A percentile compares a stretch with the other conserved stretches of the same genome.
Evolutionary conservation across 768 basidiomycete genomes (phyloP).

Genomic region (Auricularia heimuer): DNA sequence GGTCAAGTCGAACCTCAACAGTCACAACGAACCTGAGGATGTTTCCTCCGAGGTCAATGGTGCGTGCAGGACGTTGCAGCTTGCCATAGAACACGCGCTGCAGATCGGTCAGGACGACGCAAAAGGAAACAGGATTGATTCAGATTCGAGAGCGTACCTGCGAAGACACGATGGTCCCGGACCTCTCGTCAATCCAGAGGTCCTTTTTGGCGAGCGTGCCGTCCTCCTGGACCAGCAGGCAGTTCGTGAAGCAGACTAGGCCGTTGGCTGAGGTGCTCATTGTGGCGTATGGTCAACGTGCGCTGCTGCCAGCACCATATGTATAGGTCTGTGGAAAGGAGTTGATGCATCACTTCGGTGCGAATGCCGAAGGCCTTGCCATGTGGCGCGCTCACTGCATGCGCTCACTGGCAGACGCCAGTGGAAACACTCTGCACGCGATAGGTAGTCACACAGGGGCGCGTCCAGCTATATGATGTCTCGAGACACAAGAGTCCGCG

Average conservation of each 20-base stretch:
- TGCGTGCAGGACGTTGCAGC: constrained; percentile 47
- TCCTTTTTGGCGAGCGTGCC: constrained; percentile 65
- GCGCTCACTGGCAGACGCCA: not conserved
- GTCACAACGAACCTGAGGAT: constrained; percentile 49
- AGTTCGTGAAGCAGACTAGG: constrained; percentile 82
- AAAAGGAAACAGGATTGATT: not conserved
- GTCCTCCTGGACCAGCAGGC: constrained; percentile 69
- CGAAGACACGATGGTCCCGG: constrained; percentile 66
- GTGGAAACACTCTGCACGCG: too few relatives aligned
- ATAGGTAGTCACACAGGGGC: too few relatives aligned
- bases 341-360: not conserved
- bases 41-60: constrained; percentile 64
- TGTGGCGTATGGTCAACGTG: not conserved
- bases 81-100: constrained; percentile 50
- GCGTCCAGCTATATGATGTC: too few relatives aligned
- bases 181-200: constrained; percentile 69
- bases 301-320: not conserved
- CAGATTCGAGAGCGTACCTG: constrained; percentile 35
- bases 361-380: not conserved
- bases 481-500: too few relatives aligned
- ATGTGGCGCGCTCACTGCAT: not conserved
- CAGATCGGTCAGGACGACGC: constrained; percentile 1
- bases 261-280: constrained; percentile 33
- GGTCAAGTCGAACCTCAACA: not conserved
- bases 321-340: not conserved